These are phyloP conservation scores for Phytopythium litorale DNA, from an alignment of 352 stramenopile species.

Conservation along the genomic window DNA sequence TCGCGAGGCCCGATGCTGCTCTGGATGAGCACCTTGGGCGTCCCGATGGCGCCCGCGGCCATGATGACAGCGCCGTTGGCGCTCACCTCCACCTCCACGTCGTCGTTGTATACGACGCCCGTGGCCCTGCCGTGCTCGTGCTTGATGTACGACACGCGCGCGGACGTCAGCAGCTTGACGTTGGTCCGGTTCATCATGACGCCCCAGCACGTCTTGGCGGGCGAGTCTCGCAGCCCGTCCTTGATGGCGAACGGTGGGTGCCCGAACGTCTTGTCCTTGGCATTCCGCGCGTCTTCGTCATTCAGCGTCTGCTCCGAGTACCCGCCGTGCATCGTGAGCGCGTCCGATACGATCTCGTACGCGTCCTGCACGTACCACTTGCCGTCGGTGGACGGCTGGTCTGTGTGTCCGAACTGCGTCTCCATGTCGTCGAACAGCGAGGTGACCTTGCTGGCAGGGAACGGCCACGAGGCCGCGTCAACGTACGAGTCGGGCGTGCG, in stretches of 20 bases:
- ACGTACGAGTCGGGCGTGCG: constrained; percentile 51
- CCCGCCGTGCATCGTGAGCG: constrained; percentile 18
- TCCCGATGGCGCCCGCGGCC: constrained; percentile 53
- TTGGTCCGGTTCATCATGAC: constrained; percentile 38
- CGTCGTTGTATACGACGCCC: constrained; percentile 41
- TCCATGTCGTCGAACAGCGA: constrained; percentile 46
- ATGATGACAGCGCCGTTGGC: constrained; percentile 63
- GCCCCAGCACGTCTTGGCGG: constrained; percentile 53
- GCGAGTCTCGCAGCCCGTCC: constrained; percentile 38
- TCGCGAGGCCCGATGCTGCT: constrained; percentile 63
- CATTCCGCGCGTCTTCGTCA: constrained; percentile 33
- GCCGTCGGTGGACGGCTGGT: constrained; percentile 42
- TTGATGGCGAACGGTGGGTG: constrained; percentile 52
- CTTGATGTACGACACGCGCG: constrained; percentile 44
- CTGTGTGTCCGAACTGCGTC: constrained; percentile 33
- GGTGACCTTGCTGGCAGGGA: constrained; percentile 49
- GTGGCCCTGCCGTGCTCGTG: constrained; percentile 38
- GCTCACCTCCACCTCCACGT: constrained; percentile 19
- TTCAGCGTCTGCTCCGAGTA: constrained; percentile 40
- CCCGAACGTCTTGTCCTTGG: constrained; percentile 44
- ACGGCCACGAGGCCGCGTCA: constrained; percentile 32
- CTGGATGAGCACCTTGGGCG: constrained; percentile 81
- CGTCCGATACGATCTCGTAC: constrained; percentile 39
- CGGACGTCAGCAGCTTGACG: constrained; percentile 40
- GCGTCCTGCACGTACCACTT: constrained; percentile 44